A percentile compares a stretch with the other conserved stretches of the same genome.
Evolutionary conservation across 83 land plant species (phyloP).

Genomic region (Diphasiastrum complanatum): DNA sequence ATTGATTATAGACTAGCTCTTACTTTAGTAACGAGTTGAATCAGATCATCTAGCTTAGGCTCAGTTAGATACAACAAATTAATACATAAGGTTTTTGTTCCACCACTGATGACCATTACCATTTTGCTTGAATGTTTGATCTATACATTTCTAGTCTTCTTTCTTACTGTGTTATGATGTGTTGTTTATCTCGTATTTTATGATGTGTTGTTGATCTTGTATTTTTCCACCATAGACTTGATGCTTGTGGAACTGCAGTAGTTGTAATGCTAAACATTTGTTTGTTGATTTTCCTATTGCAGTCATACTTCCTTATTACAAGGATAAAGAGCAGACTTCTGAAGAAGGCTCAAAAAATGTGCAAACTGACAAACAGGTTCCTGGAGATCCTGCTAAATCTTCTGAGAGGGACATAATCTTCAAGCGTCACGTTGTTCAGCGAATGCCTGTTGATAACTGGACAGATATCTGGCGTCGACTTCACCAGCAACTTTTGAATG

Average conservation of each 20-base stretch:
- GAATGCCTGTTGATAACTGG: slow-evolving; percentile 90
- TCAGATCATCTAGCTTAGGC: too few species aligned
- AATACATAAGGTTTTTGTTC: too few species aligned
- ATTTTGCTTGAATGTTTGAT: too few species aligned
- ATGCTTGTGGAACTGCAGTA: not conserved
- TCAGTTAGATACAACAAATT: too few species aligned
- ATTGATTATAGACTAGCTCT: too few species aligned
- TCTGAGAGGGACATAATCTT: slow-evolving; percentile 50
- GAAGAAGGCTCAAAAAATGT: slow-evolving; percentile 7
- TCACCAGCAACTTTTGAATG: slow-evolving; percentile 71
- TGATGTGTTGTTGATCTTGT: too few species aligned
- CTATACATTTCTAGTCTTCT: too few species aligned
- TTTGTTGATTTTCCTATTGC: slow-evolving; percentile 14
- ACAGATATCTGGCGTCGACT: slow-evolving; percentile 82
- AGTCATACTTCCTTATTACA: slow-evolving; percentile 82
- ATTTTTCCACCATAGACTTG: too few species aligned
- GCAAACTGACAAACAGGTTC: not conserved
- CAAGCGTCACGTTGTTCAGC: slow-evolving; percentile 70
- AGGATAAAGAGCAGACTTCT: slow-evolving; percentile 33
- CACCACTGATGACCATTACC: too few species aligned
- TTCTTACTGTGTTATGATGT: not conserved
- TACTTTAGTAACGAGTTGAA: too few species aligned
- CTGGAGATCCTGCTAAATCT: slow-evolving; percentile 2
- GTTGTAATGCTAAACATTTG: not conserved
- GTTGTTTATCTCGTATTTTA: not conserved